Evolutionary conservation across 345 rosid species (phyloP), one percentile per base, ranked within the genome.

Genomic region (Zanthoxylum bungeanum): DNA sequence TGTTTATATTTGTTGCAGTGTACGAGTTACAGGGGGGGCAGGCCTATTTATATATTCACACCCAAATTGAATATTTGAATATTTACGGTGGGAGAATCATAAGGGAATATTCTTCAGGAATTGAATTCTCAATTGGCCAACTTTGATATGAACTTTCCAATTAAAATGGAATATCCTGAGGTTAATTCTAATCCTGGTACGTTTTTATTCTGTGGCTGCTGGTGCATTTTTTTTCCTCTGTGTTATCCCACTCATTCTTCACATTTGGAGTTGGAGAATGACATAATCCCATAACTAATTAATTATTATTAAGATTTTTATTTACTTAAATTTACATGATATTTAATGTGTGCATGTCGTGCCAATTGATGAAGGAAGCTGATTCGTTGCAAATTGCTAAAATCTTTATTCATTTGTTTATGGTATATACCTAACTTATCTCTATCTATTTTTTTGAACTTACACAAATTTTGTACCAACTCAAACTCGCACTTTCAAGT

Each of bases 1-100:
- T n/a, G n/a, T n/a, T n/a, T n/a, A n/a, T n/a, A n/a, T n/a, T 24
- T 56, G 73, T 17, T 5, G 44, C n/a, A n/a, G n/a, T n/a, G n/a
- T n/a, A n/a, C n/a, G n/a, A n/a, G n/a, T 68, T 12, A 52, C 25
- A 52, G 66, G 60, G 10, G 59, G 47, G 16, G 53, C 22, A 27
- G 55, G 77, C 77, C n/a, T 71, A 83, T 82, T 88, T 86, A 88
- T 86, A 86, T 7, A n/a, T n/a, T n/a, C n/a, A n/a, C n/a, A n/a
- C n/a, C n/a, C n/a, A n/a, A n/a, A n/a, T n/a, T n/a, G n/a, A n/a
- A n/a, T n/a, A n/a, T n/a, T n/a, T n/a, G n/a, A n/a, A n/a, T n/a
- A n/a, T n/a, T n/a, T n/a, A n/a, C n/a, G n/a, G n/a, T 21, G 34
- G 34, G 21, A 24, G 64, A 56, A 64, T 36, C 31, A 44, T 2